phyloP scores from a whole-genome alignment of 192 early-diverging fungal genomes.

The Backusella mclennaniae region DNA sequence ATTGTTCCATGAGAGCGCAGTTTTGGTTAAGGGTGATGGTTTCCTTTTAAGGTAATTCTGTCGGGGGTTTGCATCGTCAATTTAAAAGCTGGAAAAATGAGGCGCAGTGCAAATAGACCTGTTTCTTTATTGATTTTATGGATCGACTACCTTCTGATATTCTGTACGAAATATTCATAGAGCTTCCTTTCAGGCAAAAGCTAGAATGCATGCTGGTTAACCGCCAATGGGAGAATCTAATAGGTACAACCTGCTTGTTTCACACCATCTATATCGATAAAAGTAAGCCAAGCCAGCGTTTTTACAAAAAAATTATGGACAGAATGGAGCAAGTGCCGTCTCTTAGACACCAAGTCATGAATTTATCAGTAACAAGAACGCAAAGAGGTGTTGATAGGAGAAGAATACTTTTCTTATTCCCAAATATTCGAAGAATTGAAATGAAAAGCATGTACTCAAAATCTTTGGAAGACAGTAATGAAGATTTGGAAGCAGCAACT shows the following conservation, averaged over 20 bases:
- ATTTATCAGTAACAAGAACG: not conserved
- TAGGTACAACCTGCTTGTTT: not conserved
- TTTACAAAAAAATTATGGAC: not conserved
- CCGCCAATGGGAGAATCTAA: not conserved
- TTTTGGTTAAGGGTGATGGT: not conserved
- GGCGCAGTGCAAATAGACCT: not conserved
- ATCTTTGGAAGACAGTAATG: not conserved
- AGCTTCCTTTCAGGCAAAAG: not conserved
- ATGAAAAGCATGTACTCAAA: not conserved
- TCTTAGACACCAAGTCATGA: not conserved
- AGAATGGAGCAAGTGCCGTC: not conserved
- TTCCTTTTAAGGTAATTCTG: too few relatives aligned
- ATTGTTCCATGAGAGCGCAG: too few relatives aligned
- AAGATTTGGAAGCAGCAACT: not conserved
- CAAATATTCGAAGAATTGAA: not conserved
- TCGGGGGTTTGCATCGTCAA: too few relatives aligned
- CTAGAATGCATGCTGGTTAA: not conserved
- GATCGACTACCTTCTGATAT: not conserved
- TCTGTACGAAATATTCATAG: not conserved
- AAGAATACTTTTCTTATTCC: not conserved
- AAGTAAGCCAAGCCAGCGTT: not conserved
- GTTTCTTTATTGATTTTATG: not conserved
- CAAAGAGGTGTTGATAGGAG: not conserved
- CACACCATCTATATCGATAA: not conserved
- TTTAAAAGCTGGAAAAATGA: too few relatives aligned